Conservation (phyloP, 1,284 basidiomycete species). For the Lentinula novae-zelandiae region DNA sequence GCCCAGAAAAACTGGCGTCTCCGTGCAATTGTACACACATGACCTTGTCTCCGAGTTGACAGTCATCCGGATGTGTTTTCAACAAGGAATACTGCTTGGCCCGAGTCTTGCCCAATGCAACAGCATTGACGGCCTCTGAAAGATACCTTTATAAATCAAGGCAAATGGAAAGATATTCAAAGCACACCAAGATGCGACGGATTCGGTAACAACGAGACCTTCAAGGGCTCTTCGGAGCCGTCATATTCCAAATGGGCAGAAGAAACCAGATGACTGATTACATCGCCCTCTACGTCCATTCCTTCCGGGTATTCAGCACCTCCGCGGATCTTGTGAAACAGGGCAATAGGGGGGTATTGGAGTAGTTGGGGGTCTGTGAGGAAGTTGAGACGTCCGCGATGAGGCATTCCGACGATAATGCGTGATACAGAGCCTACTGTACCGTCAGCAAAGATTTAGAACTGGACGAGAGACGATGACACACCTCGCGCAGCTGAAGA, state of each 20-base stretch:
- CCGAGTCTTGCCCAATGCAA: constrained; percentile 85
- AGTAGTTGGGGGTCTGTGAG: constrained; percentile 67
- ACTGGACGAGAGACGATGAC: constrained; percentile 6
- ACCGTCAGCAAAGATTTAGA: neutral
- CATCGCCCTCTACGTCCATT: constrained; percentile 74
- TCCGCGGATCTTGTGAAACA: constrained; percentile 87
- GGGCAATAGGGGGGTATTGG: constrained; percentile 56
- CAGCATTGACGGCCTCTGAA: constrained; percentile 80
- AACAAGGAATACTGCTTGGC: constrained; percentile 88
- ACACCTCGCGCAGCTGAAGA: constrained; percentile 59
- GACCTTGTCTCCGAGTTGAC: constrained; percentile 79
- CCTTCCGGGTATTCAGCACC: constrained; percentile 68
- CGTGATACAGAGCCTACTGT: constrained; percentile 62
- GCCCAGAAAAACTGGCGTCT: constrained; percentile 86
- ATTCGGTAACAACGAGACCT: constrained; percentile 80
- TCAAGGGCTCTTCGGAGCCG: constrained; percentile 46
- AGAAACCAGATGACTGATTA: constrained; percentile 78
- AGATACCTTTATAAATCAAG: neutral
- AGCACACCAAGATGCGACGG: constrained; percentile 77
- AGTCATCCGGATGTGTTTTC: constrained; percentile 61
- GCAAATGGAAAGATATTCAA: neutral
- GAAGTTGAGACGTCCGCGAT: constrained; percentile 84
- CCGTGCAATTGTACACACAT: constrained; percentile 90
- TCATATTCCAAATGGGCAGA: constrained; percentile 60
- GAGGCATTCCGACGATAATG: constrained; percentile 79